Conservation (phyloP, 129 eudicot genomes). For the Helianthus tuberosus region DNA sequence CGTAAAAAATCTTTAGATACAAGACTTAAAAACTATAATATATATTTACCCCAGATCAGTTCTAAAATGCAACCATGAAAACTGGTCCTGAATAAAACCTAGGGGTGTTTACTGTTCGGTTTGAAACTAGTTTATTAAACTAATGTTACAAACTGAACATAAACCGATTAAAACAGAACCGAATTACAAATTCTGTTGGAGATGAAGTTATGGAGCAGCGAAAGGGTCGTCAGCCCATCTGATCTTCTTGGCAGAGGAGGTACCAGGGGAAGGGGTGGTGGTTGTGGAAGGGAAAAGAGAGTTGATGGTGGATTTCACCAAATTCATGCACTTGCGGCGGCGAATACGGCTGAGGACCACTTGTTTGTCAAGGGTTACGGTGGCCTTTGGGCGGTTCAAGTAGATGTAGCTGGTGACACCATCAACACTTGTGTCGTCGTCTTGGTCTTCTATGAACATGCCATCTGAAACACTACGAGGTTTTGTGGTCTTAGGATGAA, state of each 20-base stretch:
- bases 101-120: too few relatives aligned
- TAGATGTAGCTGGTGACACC: slow-evolving; percentile 19
- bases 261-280: not conserved
- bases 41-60: not conserved
- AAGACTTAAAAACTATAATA: not conserved
- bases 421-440: not conserved
- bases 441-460: slow-evolving; percentile 16
- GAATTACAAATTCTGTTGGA: not conserved
- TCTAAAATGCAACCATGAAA: not conserved
- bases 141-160: too few relatives aligned
- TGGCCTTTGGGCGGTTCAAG: slow-evolving; percentile 9
- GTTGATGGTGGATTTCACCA: slow-evolving; percentile 40
- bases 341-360: slow-evolving; percentile 68
- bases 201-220: slow-evolving; percentile 2
- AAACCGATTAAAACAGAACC: too few relatives aligned
- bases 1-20: not conserved
- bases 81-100: too few relatives aligned
- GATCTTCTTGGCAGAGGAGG: not conserved
- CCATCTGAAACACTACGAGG: slow-evolving; percentile 7
- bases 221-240: slow-evolving; percentile 10
- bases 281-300: slow-evolving; percentile 36
- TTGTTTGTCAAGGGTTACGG: slow-evolving; percentile 47
- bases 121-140: too few relatives aligned
- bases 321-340: slow-evolving; percentile 57
- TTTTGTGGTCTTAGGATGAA: slow-evolving; percentile 10